Conservation (phyloP, 148 eudicot genomes). For the Amaranthus cruentus region DNA sequence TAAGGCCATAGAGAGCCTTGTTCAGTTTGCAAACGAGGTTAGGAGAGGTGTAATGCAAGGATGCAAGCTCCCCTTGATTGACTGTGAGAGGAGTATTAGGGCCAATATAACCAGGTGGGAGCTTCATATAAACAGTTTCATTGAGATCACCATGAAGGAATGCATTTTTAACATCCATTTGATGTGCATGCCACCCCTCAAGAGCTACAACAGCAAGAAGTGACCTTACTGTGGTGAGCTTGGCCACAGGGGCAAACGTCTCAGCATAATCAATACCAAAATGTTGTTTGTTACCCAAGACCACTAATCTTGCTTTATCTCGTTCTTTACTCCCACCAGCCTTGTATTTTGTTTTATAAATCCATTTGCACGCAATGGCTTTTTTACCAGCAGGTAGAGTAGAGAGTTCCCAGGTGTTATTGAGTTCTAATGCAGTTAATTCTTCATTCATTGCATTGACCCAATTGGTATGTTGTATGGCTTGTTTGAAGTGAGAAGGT, state of each 20-base stretch:
- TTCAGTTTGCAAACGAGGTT: background rate
- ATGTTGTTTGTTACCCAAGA: no score
- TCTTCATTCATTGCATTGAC: no score
- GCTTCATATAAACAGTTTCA: slow-evolving; percentile 1
- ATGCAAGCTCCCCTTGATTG: background rate
- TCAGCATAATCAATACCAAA: no score
- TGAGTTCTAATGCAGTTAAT: background rate
- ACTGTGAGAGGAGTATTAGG: background rate
- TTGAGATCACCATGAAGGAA: slow-evolving; percentile 3
- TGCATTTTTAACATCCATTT: no score
- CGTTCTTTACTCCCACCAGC: no score
- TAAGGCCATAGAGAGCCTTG: slow-evolving; percentile 2
- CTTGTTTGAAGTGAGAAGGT: no score
- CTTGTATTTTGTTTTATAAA: background rate
- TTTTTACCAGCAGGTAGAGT: background rate
- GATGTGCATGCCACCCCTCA: no score
- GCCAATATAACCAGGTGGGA: background rate
- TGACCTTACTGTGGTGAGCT: no score
- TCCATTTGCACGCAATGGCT: background rate
- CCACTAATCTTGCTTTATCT: no score
- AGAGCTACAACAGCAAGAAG: no score
- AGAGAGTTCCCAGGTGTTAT: background rate
- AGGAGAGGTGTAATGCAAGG: background rate
- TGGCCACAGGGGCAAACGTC: no score
- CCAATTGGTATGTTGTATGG: no score